Evolutionary conservation across 2,329 filamentous ascomycete species (phyloP), one percentile per base, ranked within the genome.

Genomic region (Fusarium sp.): DNA sequence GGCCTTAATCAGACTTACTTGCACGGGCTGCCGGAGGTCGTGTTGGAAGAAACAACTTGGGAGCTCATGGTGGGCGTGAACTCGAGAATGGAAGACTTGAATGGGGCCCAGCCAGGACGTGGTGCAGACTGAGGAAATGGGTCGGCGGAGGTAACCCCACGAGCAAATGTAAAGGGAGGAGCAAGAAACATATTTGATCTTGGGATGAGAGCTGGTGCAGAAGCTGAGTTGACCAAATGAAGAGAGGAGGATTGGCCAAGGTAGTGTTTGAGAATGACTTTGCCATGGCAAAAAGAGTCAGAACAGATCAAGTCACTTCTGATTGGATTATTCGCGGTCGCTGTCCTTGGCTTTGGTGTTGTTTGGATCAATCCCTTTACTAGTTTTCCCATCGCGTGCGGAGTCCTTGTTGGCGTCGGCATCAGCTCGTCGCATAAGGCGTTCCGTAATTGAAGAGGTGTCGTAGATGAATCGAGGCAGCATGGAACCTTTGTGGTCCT

Each of bases 391-490:
- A 14, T 54, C 25, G 27, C 18, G 10, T 5, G 48, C 27, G 5
- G 48, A n/a, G 48, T 27, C 16, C 14, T 27, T 18, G 10, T 18
- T 18, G 27, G 48, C 43, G 5, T 16, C 23, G 14, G 20, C 48
- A n/a, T 30, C 50, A 14, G 50, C 52, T 4, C 32, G 18, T 32
- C 64, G 63, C 16, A 67, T 34, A 10, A 66, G 23, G 16, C 65
- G 65, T 20, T 65, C 65, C 34, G 57, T 48, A 23, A 68, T 39
- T 14, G 68, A 67, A 5, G 60, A 62, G 16, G 59, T 65, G n/a
- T 56, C 65, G 32, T 71, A 68, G 20, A 68, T 61, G 65, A 48
- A 68, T 16, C 27, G 18, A 25, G 11, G 18, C n/a, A 70, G 59
- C 59, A 64, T 70, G 4, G 23, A 25, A 48, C 14, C 16, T 32